phyloP scores from a whole-genome alignment of 805 yeast genomes.

The Pichia manshurica region DNA sequence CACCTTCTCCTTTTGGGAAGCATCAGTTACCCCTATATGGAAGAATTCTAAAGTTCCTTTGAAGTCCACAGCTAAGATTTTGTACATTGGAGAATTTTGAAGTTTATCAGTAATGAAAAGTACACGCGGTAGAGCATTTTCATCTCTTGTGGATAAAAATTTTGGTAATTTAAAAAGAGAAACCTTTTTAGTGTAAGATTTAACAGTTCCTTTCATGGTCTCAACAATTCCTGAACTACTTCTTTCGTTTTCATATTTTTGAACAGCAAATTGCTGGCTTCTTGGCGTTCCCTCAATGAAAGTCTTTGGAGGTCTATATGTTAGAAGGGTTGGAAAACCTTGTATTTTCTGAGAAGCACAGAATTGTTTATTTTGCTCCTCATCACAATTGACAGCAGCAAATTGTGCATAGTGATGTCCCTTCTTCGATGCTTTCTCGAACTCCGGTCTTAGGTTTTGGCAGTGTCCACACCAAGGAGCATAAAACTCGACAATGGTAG shows the following conservation, averaged over 20 bases:
- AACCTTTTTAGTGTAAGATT: slow-evolving; percentile 58
- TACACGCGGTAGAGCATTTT: slow-evolving; percentile 30
- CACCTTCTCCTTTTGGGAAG: slow-evolving; percentile 14
- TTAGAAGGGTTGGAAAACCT: slow-evolving; percentile 81
- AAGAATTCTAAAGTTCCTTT: slow-evolving; percentile 46
- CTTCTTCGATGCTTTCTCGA: slow-evolving; percentile 54
- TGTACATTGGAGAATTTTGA: slow-evolving; percentile 49
- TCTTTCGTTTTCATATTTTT: slow-evolving; percentile 58
- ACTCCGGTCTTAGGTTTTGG: slow-evolving; percentile 59
- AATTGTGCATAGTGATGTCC: slow-evolving; percentile 55
- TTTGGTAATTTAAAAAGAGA: slow-evolving; percentile 30
- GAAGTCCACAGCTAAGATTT: slow-evolving; percentile 67
- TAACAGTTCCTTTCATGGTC: slow-evolving; percentile 51
- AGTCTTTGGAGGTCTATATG: slow-evolving; percentile 76
- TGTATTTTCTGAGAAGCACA: slow-evolving; percentile 61
- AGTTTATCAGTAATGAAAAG: slow-evolving; percentile 49
- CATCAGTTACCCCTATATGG: slow-evolving; percentile 32
- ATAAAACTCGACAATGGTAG: slow-evolving; percentile 80
- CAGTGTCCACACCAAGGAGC: slow-evolving; percentile 99
- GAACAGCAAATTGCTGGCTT: slow-evolving; percentile 26
- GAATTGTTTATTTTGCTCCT: slow-evolving; percentile 54
- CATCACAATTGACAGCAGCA: slow-evolving; percentile 85
- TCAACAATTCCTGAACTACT: slow-evolving; percentile 47
- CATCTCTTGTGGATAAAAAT: slow-evolving; percentile 13
- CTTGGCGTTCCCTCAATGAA: slow-evolving; percentile 4